These are phyloP conservation scores for Aureobasidium sp. DNA, from an alignment of 2,329 filamentous ascomycete genomes.

Conservation along the genomic window DNA sequence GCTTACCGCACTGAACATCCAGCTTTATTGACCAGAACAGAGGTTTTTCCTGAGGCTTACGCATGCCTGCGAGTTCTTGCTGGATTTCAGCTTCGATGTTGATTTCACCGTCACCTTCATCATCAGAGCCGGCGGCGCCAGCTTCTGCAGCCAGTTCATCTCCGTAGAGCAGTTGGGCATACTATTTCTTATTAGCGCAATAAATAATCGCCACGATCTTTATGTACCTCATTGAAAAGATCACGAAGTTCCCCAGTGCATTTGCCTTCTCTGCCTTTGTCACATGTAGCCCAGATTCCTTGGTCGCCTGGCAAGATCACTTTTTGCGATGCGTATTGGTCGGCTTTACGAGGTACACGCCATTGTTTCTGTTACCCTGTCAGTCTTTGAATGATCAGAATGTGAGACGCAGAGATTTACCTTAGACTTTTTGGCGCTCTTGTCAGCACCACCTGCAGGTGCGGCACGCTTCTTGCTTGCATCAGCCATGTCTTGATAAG, in stretches of 20 bases:
- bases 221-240: constrained; percentile 47
- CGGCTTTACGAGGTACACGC: constrained; percentile 3
- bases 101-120: constrained; percentile 22
- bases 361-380: constrained; percentile 6
- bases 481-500: constrained; percentile 8
- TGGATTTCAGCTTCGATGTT: constrained; percentile 67
- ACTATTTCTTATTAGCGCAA: background rate
- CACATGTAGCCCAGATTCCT: constrained; percentile 72
- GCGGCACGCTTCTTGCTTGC: constrained; percentile 15
- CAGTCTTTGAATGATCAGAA: background rate
- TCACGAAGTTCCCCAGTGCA: constrained; percentile 58
- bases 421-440: constrained; percentile 12
- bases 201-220: background rate
- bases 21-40: constrained; percentile 46
- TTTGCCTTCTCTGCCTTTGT: constrained; percentile 60
- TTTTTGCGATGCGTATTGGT: background rate
- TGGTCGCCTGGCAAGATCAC: constrained; percentile 57
- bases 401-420: constrained; percentile 1
- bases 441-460: background rate
- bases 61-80: constrained; percentile 60
- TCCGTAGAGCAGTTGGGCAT: constrained; percentile 2
- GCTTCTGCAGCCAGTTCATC: constrained; percentile 17
- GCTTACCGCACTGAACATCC: constrained; percentile 47
- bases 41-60: constrained; percentile 38
- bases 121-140: constrained; percentile 33